Conservation (phyloP, 371 early-diverging fungal species). For the Rhizopus sp. region DNA sequence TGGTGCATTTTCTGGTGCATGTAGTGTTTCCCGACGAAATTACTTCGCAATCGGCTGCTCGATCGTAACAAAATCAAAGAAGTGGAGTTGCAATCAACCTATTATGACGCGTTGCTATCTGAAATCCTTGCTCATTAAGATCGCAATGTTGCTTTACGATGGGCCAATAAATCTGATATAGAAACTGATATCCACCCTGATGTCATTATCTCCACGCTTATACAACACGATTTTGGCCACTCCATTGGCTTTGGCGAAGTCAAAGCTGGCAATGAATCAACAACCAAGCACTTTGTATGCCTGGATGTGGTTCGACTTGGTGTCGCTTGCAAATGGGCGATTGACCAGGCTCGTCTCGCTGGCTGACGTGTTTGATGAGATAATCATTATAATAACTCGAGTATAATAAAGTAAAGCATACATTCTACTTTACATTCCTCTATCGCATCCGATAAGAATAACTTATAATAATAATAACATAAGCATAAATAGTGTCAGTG, state of each 20-base stretch:
- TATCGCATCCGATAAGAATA: too few relatives aligned
- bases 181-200: conserved; percentile 12
- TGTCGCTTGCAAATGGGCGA: conserved; percentile 3
- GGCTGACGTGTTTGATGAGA: conserved; percentile 1
- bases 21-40: conserved; percentile 13
- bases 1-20: too few relatives aligned
- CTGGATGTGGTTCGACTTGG: conserved; percentile 9
- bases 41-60: conserved; percentile 8
- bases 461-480: too few relatives aligned
- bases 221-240: conserved; percentile 2
- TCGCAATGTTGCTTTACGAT: conserved; percentile 9
- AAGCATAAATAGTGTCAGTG: too few relatives aligned
- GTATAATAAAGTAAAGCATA: too few relatives aligned
- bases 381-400: too few relatives aligned
- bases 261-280: too few relatives aligned
- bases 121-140: conserved; percentile 6
- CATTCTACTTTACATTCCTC: too few relatives aligned
- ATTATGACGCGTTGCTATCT: conserved; percentile 9
- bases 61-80: conserved; percentile 4
- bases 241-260: background rate
- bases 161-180: conserved; percentile 4
- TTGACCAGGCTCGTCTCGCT: background rate
- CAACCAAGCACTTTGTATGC: conserved; percentile 1
- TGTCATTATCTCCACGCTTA: conserved; percentile 12
- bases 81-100: conserved; percentile 10